phyloP scores from a whole-genome alignment of 1,284 basidiomycete species.

The Quambalaria eucalypti region DNA sequence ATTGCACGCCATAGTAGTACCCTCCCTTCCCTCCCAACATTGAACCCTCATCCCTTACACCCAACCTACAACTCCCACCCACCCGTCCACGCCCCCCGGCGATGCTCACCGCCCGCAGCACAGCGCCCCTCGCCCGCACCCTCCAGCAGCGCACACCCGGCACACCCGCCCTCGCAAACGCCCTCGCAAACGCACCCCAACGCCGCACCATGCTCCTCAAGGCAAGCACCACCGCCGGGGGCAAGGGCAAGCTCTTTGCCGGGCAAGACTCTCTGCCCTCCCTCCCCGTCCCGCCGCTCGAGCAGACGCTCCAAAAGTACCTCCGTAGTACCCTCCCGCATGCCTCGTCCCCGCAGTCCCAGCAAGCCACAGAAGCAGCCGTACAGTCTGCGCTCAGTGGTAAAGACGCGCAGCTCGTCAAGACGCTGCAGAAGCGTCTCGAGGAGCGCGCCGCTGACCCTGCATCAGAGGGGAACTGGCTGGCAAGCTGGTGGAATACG shows the following conservation, averaged over 20 bases:
- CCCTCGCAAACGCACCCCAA: neutral
- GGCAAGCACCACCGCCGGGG: constrained; percentile 4
- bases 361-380: constrained; percentile 30
- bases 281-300: constrained; percentile 40
- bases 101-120: too few relatives aligned
- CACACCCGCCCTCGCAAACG: too few relatives aligned
- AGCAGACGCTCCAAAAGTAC: constrained; percentile 42
- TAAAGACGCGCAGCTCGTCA: constrained; percentile 60
- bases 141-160: too few relatives aligned
- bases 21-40: too few relatives aligned
- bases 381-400: constrained; percentile 59
- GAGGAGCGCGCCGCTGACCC: constrained; percentile 57
- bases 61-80: too few relatives aligned
- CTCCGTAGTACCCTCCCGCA: constrained; percentile 35
- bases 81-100: too few relatives aligned
- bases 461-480: constrained; percentile 61
- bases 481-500: constrained; percentile 97
- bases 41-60: too few relatives aligned
- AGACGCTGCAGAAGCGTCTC: constrained; percentile 70
- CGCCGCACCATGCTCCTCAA: constrained; percentile 7
- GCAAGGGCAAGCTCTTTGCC: constrained; percentile 6
- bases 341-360: constrained; percentile 18
- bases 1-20: too few relatives aligned
- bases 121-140: too few relatives aligned
- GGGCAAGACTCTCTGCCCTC: constrained; percentile 40